Evolutionary conservation across 306 rosid genomes (phyloP), one percentile per base, ranked within the genome.

Genomic region (Quercus wislizeni): DNA sequence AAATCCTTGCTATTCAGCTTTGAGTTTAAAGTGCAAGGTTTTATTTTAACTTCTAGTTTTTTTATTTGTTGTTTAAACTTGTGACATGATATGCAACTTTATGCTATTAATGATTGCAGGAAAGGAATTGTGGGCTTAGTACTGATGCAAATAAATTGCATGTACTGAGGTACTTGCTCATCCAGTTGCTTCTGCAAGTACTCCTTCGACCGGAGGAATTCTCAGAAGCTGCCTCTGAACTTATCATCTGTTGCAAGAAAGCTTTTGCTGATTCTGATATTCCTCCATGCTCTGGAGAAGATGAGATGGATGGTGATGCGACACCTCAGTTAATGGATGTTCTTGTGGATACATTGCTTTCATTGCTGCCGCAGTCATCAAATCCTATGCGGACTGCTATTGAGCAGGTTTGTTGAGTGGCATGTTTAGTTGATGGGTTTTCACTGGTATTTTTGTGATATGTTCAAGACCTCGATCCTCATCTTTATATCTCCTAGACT

Each of bases 261-360:
- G 88, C 93, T 17, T 90, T 90, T 78, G 83, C 89, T 73, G 62
- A 82, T 76, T 75, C 78, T 71, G 97, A 93, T 86, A 87, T 83
- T 79, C 87, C 87, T 51, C 92, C 86, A 61, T 86, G 85, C 28
- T 78, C 89, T 77, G 97, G 83, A 56, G 97, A 91, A 35, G 96
- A 89, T 19, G 90, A 83, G 79, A 19, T 70, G 52, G 93, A 91
- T 72, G 88, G 21, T 81, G 97, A 87, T 73, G 79, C 79, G 59
- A 84, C 88, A 13, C 98, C 97, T 56, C 88, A 89, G 63, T 82
- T 90, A 80, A 90, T 90, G 92, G 97, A 95, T 59, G 99, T 93
- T 89, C 96, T 95, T 74, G 91, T 93, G 78, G 99, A 95, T 82
- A 93, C 99, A 21, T 85, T 91, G 83, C 99, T 93, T n/a, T 93